Base-by-base conservation (phyloP, 2,329 filamentous ascomycete genomes). In the Blastomyces silverae region DNA sequence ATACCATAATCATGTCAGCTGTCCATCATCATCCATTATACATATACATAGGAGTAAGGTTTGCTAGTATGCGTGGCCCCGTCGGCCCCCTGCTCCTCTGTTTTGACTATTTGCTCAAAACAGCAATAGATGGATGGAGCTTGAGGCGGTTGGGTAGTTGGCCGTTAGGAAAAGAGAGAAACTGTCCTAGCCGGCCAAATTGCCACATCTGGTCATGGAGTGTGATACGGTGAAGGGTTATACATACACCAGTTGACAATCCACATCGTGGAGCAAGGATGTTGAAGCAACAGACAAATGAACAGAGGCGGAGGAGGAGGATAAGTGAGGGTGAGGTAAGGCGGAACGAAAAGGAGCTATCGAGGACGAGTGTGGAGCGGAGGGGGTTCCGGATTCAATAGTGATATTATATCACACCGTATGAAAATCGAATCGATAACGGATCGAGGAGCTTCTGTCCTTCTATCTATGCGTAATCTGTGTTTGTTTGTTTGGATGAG, bases 221-320 rank as follows among this genome's bases (percentile, higher is more conserved):
- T 62, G 67, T 53, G 63, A 13, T 22, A 22, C 2, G 48, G 22
- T 52, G 22, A 58, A 25, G 44, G 37, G 31, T 34, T 25, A 72
- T 61, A 79, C 82, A 71, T 91, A 95, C 91, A 95, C 91, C 92
- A 96, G 85, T 93, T 92, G 77, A 96, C 81, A 78, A 96, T 89
- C 91, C 91, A 96, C 92, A 96, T 96, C 69, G 75, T 83, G 79
- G 71, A 59, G 44, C 31, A 46, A 22, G 5, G 25, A 34, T 59
- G 56, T 59, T 22, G 17, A 34, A 15, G 2, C 17, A 17, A 56
- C 31, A 56, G n/a, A 10, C 7, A 42, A 25, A 58, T 25, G 39
- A 5, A n/a, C 39, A 39, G 6, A 8, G 10, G 17, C 17, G 15
- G 53, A 15, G 28, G 8, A n/a, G 20, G 28, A 10, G 17, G 25